phyloP scores from a whole-genome alignment of 768 basidiomycete species.

The Tubosaeta brunneosetosa region DNA sequence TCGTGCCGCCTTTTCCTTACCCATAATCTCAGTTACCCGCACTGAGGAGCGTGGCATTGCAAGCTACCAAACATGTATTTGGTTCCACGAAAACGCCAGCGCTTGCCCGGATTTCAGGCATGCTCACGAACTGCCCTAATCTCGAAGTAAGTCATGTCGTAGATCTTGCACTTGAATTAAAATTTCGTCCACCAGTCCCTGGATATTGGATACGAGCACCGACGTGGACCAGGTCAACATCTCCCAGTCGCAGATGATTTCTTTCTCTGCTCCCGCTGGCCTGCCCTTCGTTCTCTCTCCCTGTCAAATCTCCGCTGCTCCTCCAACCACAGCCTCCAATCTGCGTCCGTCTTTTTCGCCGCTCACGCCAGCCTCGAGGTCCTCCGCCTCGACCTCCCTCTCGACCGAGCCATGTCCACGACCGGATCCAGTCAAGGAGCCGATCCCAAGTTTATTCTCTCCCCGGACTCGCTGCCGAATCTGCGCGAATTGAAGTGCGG shows the following conservation, averaged over 20 bases:
- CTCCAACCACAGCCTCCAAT: constrained; percentile 34
- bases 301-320: constrained; percentile 52
- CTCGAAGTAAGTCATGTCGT: constrained; percentile 39
- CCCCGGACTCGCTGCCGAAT: constrained; percentile 38
- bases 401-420: constrained; percentile 15
- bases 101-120: constrained; percentile 42
- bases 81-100: constrained; percentile 52
- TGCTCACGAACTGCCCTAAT: constrained; percentile 54
- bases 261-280: constrained; percentile 52
- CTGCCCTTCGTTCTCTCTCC: constrained; percentile 47
- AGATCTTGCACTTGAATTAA: background rate
- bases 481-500: constrained; percentile 44
- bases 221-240: constrained; percentile 29
- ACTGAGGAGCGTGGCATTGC: constrained; percentile 41
- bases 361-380: constrained; percentile 52
- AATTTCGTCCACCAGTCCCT: constrained; percentile 2
- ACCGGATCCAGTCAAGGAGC: background rate
- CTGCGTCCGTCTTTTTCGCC: constrained; percentile 46
- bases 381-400: constrained; percentile 48
- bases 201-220: constrained; percentile 20
- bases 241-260: constrained; percentile 52
- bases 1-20: background rate
- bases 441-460: constrained; percentile 26
- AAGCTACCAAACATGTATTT: constrained; percentile 51
- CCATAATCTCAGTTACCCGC: constrained; percentile 37